These are phyloP conservation scores for Eugenia klotzschiana DNA, from an alignment of 441 rosid genomes.

Conservation along the genomic window DNA sequence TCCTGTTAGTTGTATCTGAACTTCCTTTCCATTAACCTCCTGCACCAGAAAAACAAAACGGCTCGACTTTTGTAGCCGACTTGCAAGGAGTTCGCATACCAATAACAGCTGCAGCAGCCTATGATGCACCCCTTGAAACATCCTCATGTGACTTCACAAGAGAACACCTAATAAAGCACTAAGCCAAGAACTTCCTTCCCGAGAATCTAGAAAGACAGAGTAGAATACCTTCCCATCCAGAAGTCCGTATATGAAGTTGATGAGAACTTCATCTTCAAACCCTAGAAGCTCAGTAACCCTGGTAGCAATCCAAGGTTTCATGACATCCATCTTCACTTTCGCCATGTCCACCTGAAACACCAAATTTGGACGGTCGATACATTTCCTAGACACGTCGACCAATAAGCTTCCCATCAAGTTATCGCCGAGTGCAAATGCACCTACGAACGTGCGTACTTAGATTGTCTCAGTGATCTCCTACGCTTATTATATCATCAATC, in stretches of 20 bases:
- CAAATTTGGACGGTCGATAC: background rate
- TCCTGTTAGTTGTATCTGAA: constrained; percentile 83
- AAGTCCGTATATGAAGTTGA: constrained; percentile 86
- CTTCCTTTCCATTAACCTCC: constrained; percentile 87
- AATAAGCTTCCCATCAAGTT: background rate
- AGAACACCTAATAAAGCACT: background rate
- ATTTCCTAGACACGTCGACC: background rate
- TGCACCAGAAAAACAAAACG: constrained; percentile 10
- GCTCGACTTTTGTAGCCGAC: background rate
- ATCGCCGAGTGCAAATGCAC: background rate
- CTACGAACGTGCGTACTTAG: background rate
- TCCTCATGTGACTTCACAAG: background rate
- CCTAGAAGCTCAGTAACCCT: constrained; percentile 94
- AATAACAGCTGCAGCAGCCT: background rate
- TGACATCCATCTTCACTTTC: constrained; percentile 90
- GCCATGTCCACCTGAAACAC: constrained; percentile 58
- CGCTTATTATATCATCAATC: background rate
- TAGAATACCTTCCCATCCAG: constrained; percentile 72
- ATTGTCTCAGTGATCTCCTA: background rate
- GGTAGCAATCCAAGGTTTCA: constrained; percentile 89
- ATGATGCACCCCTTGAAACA: background rate
- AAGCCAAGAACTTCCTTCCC: background rate
- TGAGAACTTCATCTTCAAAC: constrained; percentile 93
- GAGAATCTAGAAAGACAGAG: background rate
- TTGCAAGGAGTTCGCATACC: background rate